These are phyloP conservation scores for Arthroderma uncinatum DNA, from an alignment of 2,329 filamentous ascomycete genomes.

Conservation along the genomic window DNA sequence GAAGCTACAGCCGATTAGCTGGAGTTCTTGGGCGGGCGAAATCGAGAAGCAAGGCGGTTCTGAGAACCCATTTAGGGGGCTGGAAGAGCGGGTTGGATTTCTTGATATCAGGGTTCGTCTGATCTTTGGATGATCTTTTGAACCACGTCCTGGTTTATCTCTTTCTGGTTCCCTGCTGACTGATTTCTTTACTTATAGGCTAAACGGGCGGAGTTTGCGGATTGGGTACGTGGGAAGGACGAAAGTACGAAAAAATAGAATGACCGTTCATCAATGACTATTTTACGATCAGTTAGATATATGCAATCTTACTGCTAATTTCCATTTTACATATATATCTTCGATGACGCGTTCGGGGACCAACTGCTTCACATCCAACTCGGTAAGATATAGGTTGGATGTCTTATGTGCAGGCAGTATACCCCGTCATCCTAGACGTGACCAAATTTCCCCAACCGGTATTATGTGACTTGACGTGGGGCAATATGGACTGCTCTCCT, in stretches of 20 bases:
- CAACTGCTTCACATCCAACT: no score
- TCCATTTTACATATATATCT: no score
- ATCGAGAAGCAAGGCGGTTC: constrained; percentile 56
- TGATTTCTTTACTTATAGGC: constrained; percentile 27
- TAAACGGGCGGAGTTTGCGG: constrained; percentile 64
- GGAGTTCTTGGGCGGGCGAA: constrained; percentile 63
- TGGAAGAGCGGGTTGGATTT: constrained; percentile 77
- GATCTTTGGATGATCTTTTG: not conserved
- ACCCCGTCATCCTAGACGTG: no score
- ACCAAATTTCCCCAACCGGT: no score
- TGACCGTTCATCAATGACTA: not conserved
- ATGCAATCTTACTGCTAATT: no score
- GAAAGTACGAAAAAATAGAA: constrained; percentile 5
- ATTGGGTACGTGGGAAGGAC: constrained; percentile 50
- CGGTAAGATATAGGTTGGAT: no score
- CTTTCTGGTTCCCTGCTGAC: not conserved
- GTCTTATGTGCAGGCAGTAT: no score
- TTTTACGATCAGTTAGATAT: no score
- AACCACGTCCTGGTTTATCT: not conserved
- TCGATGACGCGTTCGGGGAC: no score
- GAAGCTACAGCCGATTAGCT: constrained; percentile 75
- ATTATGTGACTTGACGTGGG: no score
- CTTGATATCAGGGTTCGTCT: constrained; percentile 66
- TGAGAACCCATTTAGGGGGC: constrained; percentile 65
- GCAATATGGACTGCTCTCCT: no score